Evolutionary conservation across 2,329 filamentous ascomycete genomes (phyloP).

Genomic region (Aspergillus tamarii): DNA sequence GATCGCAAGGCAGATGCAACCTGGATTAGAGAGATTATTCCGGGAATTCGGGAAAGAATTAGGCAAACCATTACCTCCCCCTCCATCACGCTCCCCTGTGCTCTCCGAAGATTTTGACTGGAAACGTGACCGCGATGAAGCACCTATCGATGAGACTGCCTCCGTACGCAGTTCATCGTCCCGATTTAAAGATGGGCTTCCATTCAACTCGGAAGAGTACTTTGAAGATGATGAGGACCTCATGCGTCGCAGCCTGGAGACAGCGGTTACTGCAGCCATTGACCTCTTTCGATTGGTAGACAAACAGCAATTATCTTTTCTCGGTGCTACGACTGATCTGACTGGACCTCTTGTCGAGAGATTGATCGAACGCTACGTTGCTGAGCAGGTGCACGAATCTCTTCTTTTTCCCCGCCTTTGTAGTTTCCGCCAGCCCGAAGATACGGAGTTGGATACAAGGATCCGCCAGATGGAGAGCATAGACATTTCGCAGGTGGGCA

Average conservation of each 20-base stretch:
- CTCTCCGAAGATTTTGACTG: slow-evolving; percentile 61
- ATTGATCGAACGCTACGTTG: slow-evolving; percentile 91
- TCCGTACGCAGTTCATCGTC: slow-evolving; percentile 40
- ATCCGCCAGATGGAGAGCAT: slow-evolving; percentile 92
- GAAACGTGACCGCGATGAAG: slow-evolving; percentile 31
- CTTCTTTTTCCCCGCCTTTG: slow-evolving; percentile 83
- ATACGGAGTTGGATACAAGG: slow-evolving; percentile 83
- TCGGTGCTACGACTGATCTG: slow-evolving; percentile 90
- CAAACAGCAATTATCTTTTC: slow-evolving; percentile 87
- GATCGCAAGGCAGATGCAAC: slow-evolving; percentile 95
- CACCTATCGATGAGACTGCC: slow-evolving; percentile 44
- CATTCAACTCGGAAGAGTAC: slow-evolving; percentile 67
- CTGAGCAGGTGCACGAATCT: slow-evolving; percentile 84
- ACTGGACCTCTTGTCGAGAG: slow-evolving; percentile 91
- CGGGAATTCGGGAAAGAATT: slow-evolving; percentile 85
- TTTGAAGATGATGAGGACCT: slow-evolving; percentile 89
- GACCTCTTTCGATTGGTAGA: slow-evolving; percentile 95
- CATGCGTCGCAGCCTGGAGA: slow-evolving; percentile 86
- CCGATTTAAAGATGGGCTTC: slow-evolving; percentile 43
- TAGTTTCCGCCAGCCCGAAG: slow-evolving; percentile 76
- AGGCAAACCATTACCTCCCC: slow-evolving; percentile 79
- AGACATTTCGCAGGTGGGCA: slow-evolving; percentile 92
- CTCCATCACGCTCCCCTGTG: slow-evolving; percentile 57
- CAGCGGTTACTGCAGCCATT: slow-evolving; percentile 88
- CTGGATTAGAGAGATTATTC: slow-evolving; percentile 85